Evolutionary conservation across 2,329 filamentous ascomycete genomes (phyloP).

Genomic region (Pezicula rhizophila): DNA sequence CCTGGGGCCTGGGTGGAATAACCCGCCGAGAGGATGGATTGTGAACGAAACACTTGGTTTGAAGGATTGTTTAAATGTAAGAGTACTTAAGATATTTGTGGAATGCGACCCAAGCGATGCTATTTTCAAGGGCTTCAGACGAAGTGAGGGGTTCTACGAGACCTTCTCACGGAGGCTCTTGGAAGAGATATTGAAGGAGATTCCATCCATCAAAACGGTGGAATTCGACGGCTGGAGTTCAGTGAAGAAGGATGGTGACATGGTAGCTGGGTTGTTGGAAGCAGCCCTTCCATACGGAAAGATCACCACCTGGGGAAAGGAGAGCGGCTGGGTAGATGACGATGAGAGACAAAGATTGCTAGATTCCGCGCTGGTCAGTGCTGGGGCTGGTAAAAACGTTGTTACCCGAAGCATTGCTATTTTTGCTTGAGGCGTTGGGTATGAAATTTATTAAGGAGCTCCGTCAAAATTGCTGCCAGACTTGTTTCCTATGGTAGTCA

Average conservation of each 20-base stretch:
- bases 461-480: no score
- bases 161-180: slow-evolving; percentile 56
- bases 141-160: slow-evolving; percentile 63
- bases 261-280: slow-evolving; percentile 56
- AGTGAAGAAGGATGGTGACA: slow-evolving; percentile 57
- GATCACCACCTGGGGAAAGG: slow-evolving; percentile 60
- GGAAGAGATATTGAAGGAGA: slow-evolving; percentile 45
- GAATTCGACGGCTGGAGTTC: slow-evolving; percentile 66
- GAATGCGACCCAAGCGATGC: slow-evolving; percentile 66
- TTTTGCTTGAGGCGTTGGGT: neutral
- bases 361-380: neutral
- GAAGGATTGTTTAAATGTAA: slow-evolving; percentile 51
- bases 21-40: slow-evolving; percentile 65
- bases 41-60: slow-evolving; percentile 61
- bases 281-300: slow-evolving; percentile 43
- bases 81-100: slow-evolving; percentile 59
- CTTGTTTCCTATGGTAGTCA: no score
- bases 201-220: slow-evolving; percentile 51
- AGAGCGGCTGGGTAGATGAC: slow-evolving; percentile 60
- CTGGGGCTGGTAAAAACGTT: neutral
- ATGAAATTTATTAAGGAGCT: no score
- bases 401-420: neutral
- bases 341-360: neutral
- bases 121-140: slow-evolving; percentile 57
- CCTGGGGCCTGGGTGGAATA: slow-evolving; percentile 66